phyloP scores from a whole-genome alignment of 257 asterid species.

The Gentiana straminea region DNA sequence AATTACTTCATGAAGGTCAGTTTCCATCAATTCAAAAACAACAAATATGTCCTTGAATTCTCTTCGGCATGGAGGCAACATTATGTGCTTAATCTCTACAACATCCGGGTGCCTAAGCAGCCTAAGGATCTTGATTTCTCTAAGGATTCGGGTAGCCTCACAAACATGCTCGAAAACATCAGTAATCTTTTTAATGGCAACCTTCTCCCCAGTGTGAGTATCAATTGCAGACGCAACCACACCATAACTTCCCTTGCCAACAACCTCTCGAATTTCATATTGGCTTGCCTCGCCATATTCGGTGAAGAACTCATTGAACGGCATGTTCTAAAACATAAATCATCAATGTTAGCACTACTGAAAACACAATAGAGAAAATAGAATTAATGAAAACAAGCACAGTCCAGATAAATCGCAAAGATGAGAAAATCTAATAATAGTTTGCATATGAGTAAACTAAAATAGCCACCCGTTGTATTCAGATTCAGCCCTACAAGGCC shows the following conservation, averaged over 20 bases:
- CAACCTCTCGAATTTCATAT: slow-evolving; percentile 86
- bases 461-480: too few relatives aligned
- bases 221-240: slow-evolving; percentile 96
- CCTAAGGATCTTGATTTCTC: slow-evolving; percentile 93
- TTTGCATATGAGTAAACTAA: too few relatives aligned
- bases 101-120: slow-evolving; percentile 90
- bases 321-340: slow-evolving; percentile 43
- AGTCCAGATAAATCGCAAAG: neutral
- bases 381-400: neutral
- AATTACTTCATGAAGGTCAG: slow-evolving; percentile 92
- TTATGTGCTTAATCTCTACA: slow-evolving; percentile 87
- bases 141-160: slow-evolving; percentile 91
- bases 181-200: slow-evolving; percentile 85
- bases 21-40: slow-evolving; percentile 96
- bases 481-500: neutral
- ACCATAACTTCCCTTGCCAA: slow-evolving; percentile 97
- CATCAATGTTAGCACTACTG: slow-evolving; percentile 12
- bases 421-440: too few relatives aligned
- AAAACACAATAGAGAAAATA: neutral
- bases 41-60: slow-evolving; percentile 96
- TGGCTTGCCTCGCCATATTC: slow-evolving; percentile 91
- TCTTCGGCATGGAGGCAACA: slow-evolving; percentile 90
- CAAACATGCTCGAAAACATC: slow-evolving; percentile 88
- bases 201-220: slow-evolving; percentile 93
- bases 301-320: slow-evolving; percentile 79